Conservation (phyloP, 306 rosid genomes). For the Vicia faba region DNA sequence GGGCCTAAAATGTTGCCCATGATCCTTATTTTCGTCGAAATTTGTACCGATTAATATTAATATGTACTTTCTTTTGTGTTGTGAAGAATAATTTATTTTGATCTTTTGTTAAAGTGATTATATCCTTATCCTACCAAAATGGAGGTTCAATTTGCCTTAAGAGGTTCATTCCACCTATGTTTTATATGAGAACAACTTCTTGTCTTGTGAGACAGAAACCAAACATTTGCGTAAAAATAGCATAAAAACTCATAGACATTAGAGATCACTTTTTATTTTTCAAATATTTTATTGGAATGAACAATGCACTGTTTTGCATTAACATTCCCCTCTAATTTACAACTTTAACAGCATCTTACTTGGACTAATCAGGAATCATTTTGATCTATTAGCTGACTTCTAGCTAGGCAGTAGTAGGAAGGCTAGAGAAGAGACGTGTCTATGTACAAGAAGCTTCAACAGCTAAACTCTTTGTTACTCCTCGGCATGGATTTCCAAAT, state of each 20-base stretch:
- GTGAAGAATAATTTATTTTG: constrained; percentile 9
- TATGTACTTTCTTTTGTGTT: background rate
- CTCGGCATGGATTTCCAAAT: constrained; percentile 77
- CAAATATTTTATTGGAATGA: background rate
- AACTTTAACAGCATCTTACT: constrained; percentile 16
- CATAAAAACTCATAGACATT: background rate
- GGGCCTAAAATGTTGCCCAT: constrained; percentile 51
- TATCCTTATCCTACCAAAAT: background rate
- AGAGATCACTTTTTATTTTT: background rate
- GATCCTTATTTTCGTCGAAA: constrained; percentile 23
- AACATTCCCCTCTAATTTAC: constrained; percentile 15
- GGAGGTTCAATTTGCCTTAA: too few species aligned
- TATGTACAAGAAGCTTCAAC: constrained; percentile 84
- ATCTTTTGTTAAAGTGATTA: background rate
- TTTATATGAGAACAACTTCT: background rate
- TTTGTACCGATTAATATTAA: constrained; percentile 8
- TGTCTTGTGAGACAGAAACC: background rate
- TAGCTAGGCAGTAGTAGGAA: background rate
- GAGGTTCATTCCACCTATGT: too few species aligned
- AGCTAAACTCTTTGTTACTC: constrained; percentile 75
- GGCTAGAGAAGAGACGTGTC: constrained; percentile 24
- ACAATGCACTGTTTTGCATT: constrained; percentile 1
- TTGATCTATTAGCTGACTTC: constrained; percentile 29
- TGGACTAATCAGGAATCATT: constrained; percentile 28
- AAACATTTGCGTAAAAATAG: constrained; percentile 2